Conservation (phyloP, 768 basidiomycete species). For the Mycena amicta region DNA sequence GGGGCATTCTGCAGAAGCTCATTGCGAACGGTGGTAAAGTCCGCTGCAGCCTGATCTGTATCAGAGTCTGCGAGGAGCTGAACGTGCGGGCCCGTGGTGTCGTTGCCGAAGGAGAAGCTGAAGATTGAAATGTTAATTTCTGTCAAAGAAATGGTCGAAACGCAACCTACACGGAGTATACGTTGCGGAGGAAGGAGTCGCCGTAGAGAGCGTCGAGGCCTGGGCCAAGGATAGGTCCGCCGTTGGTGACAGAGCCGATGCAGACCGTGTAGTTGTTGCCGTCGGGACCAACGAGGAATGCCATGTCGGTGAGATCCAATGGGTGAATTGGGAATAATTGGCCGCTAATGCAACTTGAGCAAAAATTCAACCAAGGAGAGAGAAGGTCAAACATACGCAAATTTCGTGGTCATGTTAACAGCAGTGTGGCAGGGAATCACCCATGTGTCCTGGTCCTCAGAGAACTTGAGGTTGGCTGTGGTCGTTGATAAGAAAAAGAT, state of each 20-base stretch:
- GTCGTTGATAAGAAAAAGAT: background rate
- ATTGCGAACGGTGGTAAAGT: slow-evolving; percentile 32
- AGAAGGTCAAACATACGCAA: slow-evolving; percentile 35
- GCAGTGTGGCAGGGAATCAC: slow-evolving; percentile 41
- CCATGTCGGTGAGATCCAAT: slow-evolving; percentile 41
- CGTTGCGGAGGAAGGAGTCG: slow-evolving; percentile 48
- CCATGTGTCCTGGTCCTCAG: slow-evolving; percentile 35
- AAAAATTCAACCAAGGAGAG: background rate
- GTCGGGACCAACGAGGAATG: slow-evolving; percentile 24
- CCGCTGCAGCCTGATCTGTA: slow-evolving; percentile 33
- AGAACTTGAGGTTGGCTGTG: slow-evolving; percentile 20
- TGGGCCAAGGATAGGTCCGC: slow-evolving; percentile 25
- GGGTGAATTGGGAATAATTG: slow-evolving; percentile 44
- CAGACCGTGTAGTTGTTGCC: slow-evolving; percentile 43
- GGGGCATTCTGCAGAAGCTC: slow-evolving; percentile 28
- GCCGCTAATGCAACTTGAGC: slow-evolving; percentile 23
- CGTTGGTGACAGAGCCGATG: slow-evolving; percentile 34
- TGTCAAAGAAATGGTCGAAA: background rate
- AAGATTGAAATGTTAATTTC: background rate
- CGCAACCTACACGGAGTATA: slow-evolving; percentile 42
- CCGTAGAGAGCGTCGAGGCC: slow-evolving; percentile 46
- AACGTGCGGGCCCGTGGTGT: slow-evolving; percentile 36
- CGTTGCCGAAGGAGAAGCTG: slow-evolving; percentile 48
- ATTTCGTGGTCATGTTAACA: slow-evolving; percentile 36
- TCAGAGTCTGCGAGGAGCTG: slow-evolving; percentile 42